Evolutionary conservation across 192 early-diverging fungal species (phyloP).

Genomic region (Coemansia sp.): DNA sequence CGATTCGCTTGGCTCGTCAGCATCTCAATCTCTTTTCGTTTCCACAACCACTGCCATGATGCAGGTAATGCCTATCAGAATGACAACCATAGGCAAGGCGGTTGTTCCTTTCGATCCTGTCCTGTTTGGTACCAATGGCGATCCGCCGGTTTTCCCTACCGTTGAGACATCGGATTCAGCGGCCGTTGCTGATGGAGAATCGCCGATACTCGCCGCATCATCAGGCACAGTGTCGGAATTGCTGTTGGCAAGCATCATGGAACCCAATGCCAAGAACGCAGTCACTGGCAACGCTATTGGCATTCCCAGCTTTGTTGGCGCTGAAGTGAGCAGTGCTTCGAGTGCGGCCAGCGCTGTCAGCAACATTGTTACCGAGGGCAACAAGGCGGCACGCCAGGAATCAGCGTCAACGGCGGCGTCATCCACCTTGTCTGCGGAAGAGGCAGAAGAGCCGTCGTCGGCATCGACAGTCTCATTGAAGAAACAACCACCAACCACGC

Average conservation of each 20-base stretch:
- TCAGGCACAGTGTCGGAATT: too few relatives aligned
- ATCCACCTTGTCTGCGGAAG: neutral
- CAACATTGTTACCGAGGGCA: neutral
- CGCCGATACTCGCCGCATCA: too few relatives aligned
- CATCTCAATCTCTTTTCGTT: neutral
- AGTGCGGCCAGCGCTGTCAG: neutral
- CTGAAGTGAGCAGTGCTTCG: neutral
- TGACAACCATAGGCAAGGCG: constrained; percentile 46
- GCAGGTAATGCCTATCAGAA: constrained; percentile 23
- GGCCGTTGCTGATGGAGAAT: neutral
- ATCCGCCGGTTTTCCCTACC: constrained; percentile 2
- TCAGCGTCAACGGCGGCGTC: neutral
- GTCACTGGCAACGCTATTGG: neutral
- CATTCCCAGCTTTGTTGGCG: neutral
- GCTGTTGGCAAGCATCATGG: too few relatives aligned
- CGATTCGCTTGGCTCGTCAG: neutral
- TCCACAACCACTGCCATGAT: constrained; percentile 3
- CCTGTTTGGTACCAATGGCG: constrained; percentile 31
- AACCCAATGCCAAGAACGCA: too few relatives aligned
- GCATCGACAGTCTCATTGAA: neutral
- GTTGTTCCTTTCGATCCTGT: constrained; percentile 45
- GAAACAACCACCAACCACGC: neutral
- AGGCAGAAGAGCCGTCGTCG: neutral
- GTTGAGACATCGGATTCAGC: neutral
- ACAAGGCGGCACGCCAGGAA: neutral